Conservation (phyloP, 2,329 filamentous ascomycete species). For the Ophiocordyceps polyrhachis-furcata region DNA sequence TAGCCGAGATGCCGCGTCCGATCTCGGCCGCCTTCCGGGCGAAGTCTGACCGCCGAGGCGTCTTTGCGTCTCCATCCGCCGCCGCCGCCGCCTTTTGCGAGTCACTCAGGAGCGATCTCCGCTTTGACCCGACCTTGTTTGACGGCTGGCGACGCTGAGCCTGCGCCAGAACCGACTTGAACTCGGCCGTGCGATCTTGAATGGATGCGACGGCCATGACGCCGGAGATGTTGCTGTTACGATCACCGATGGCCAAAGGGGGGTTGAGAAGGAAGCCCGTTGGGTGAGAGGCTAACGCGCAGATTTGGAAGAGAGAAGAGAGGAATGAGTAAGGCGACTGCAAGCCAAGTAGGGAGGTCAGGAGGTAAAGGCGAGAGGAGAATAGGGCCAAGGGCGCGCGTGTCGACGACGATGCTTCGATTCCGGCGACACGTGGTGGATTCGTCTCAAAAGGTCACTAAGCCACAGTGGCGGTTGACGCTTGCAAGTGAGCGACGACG, state of each 20-base stretch:
- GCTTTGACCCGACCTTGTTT: constrained; percentile 59
- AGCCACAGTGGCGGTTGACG: background rate
- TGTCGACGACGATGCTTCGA: background rate
- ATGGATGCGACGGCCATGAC: constrained; percentile 55
- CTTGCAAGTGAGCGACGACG: background rate
- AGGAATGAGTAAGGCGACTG: background rate
- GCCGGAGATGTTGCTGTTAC: background rate
- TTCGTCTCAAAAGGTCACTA: background rate
- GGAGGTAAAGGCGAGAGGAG: background rate
- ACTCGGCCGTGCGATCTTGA: constrained; percentile 92
- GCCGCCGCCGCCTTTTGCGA: constrained; percentile 46
- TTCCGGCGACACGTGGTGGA: constrained; percentile 3
- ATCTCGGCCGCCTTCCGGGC: constrained; percentile 82
- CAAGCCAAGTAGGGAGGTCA: no score
- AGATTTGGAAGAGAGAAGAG: background rate
- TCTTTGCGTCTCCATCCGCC: constrained; percentile 25
- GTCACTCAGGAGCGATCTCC: constrained; percentile 61
- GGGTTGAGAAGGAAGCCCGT: background rate
- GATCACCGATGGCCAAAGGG: background rate
- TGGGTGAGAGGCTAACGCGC: background rate
- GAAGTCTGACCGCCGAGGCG: constrained; percentile 66
- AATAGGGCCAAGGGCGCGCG: background rate
- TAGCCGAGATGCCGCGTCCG: constrained; percentile 74
- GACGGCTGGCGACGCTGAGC: constrained; percentile 64
- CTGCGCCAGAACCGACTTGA: constrained; percentile 75